Evolutionary conservation across 805 yeast species (phyloP).

Genomic region (Jamesozyma lodderae): DNA sequence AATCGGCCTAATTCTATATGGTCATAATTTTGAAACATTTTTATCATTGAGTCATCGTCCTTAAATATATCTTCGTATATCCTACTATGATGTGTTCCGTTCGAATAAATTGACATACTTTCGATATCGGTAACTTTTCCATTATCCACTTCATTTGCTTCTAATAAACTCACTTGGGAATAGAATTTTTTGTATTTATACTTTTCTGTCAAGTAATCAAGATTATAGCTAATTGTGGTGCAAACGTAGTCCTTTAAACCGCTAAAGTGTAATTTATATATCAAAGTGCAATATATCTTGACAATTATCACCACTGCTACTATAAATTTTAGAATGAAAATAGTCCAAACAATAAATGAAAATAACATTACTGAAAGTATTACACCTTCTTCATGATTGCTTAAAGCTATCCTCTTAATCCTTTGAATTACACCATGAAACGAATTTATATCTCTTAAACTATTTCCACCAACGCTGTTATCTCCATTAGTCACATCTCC

Average conservation of each 20-base stretch:
- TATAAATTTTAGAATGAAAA: conserved; percentile 49
- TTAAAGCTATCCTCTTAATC: conserved; percentile 48
- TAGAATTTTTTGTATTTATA: conserved; percentile 10
- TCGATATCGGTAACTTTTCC: not conserved
- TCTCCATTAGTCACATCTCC: conserved; percentile 4
- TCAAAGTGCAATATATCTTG: conserved; percentile 31
- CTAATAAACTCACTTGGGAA: conserved; percentile 5
- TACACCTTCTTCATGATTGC: conserved; percentile 58
- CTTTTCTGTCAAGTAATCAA: conserved; percentile 36
- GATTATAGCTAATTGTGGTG: conserved; percentile 46
- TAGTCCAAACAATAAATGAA: conserved; percentile 64
- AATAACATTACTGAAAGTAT: conserved; percentile 66
- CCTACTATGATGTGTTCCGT: too few relatives aligned
- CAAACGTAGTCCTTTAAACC: conserved; percentile 56
- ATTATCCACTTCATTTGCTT: not conserved
- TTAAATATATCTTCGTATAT: not conserved
- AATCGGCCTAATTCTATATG: conserved; percentile 5
- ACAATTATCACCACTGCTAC: conserved; percentile 46
- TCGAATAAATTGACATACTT: not conserved
- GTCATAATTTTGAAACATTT: not conserved
- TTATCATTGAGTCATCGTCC: not conserved
- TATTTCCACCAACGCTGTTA: conserved; percentile 14
- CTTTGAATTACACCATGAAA: conserved; percentile 33
- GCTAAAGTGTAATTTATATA: conserved; percentile 16
- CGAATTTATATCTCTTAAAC: conserved; percentile 23